Base-by-base conservation (phyloP, 208 protist genomes). In the Crithidia fasciculata region DNA sequence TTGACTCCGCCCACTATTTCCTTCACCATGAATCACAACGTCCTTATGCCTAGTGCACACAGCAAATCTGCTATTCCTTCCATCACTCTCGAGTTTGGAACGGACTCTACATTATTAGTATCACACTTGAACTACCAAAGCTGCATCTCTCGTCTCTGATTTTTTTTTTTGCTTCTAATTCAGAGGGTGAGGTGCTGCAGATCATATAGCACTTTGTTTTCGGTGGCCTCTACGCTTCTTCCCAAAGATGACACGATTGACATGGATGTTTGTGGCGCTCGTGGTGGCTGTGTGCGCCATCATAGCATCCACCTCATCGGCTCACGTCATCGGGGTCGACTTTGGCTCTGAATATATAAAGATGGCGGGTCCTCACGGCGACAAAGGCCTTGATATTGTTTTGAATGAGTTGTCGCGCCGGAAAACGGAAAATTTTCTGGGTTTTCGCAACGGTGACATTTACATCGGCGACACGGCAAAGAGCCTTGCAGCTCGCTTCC, bases 371-470 rank as follows among this genome's bases (percentile, higher is more conserved):
- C 92, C 90, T 10, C 81, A 89, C 36, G 82, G 78, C 54, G 88
- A 89, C 40, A 81, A 83, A 49, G 77, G 60, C 8, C 85, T 98
- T 36, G 93, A 98, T 79, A 96, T 98, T 68, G 92, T 99, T 2
- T 80, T 98, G 7, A 98, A 99, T 81, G 97, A 98, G 68, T 85
- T 98, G 59, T 96, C 94, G 15, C 81, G 89, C 53, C 85, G 97
- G 15, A 99, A 99, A 74, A 98, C 94, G 18, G 78, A 94, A 16
- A 95, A 90, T 49, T 93, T 86, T 45, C 84, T 99, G 70, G 96
- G 91, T 3, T 98, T 98, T 82, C 83, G 87, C 44, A 87, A 90
- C 67, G 84, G 80, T 39, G 97, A 99, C 37, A 78, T 95, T 50
- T 97, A 94, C 59, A 88, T 99, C 63, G 95, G 94, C 28, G 86